Evolutionary conservation across 495 filamentous ascomycete species (phyloP), one percentile per base, ranked within the genome.

Genomic region (Penicillium dipodomyicola): DNA sequence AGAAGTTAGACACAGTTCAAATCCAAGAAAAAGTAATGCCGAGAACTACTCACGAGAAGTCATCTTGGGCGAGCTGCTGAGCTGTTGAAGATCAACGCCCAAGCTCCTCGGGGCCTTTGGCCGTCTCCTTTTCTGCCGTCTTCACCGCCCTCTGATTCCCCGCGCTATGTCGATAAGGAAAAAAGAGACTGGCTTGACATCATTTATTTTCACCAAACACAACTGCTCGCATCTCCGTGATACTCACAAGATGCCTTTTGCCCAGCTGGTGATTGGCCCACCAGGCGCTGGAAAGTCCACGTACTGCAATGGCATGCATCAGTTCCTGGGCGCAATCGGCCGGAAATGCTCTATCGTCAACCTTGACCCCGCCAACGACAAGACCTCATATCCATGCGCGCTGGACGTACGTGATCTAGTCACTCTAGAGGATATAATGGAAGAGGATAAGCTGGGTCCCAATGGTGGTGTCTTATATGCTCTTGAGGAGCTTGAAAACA

Each of bases 231-330:
- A 29, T 50, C 25, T 49, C 30, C 35, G 8, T 49, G 17, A 54
- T 14, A 49, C 5, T 14, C 14, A 35, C 58, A 57, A 23, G 32
- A 86, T 86, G 82, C 83, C 82, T 7, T 84, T 84, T 58, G 79
- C 82, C 46, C 88, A 94, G 74, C 83, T 98, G 23, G 87, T 97
- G 12, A 87, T 96, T 55, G 94, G 94, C 12, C 91, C 93, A 25
- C 93, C 94, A 8, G 94, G 94, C 58, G 84, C 92, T 23, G 94
- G 94, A 17, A 98, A 98, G 74, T 96, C 92, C 44, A 98, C 94
- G 6, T 96, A 95, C 72, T 96, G 92, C 80, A 88, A 96, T 83
- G 94, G 94, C 61, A 96, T 98, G 90, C 90, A 96, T 63, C 94
- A 98, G 76, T 97, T 97, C 80, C 87, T 97, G 78, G 84, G 84